Percentiles rank a stretch among this genome's conserved stretches.
phyloP scores from a whole-genome alignment of 306 rosid species.

The Castanopsis chinensis region DNA sequence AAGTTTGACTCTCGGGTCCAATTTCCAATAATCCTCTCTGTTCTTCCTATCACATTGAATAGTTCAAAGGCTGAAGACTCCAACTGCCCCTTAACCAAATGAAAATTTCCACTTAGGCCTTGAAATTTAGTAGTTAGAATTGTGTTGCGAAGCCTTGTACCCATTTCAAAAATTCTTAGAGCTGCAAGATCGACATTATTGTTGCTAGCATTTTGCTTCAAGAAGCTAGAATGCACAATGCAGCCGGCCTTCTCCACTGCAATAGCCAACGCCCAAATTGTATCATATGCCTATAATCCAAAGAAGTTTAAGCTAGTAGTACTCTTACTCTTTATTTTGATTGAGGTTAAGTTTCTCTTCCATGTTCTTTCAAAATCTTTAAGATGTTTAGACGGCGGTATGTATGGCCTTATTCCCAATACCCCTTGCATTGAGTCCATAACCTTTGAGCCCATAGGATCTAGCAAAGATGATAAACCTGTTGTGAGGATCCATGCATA shows the following conservation, averaged over 20 bases:
- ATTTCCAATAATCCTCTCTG: conserved; percentile 32
- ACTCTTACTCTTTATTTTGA: not conserved
- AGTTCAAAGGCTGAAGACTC: conserved; percentile 25
- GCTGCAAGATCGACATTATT: conserved; percentile 6
- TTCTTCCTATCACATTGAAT: conserved; percentile 23
- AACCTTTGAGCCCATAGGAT: conserved; percentile 5
- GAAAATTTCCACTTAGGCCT: conserved; percentile 28
- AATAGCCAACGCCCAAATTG: conserved; percentile 28
- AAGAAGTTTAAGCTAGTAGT: conserved; percentile 3
- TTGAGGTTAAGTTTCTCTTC: too few relatives aligned
- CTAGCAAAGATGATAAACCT: conserved; percentile 20
- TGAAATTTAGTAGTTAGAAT: conserved; percentile 6
- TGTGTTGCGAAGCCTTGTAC: not conserved
- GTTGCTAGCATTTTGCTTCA: not conserved
- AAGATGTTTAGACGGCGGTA: too few relatives aligned
- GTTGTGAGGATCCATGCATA: conserved; percentile 25
- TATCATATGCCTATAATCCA: conserved; percentile 45
- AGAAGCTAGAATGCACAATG: not conserved
- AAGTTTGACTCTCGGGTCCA: too few relatives aligned
- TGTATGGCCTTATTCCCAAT: too few relatives aligned
- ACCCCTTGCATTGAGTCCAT: too few relatives aligned
- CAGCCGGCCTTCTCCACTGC: conserved; percentile 21
- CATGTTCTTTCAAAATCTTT: too few relatives aligned
- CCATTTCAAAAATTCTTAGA: conserved; percentile 12
- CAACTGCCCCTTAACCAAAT: conserved; percentile 27